Conservation (phyloP, 192 early-diverging fungal genomes). For the Backusella tuberculispora region DNA sequence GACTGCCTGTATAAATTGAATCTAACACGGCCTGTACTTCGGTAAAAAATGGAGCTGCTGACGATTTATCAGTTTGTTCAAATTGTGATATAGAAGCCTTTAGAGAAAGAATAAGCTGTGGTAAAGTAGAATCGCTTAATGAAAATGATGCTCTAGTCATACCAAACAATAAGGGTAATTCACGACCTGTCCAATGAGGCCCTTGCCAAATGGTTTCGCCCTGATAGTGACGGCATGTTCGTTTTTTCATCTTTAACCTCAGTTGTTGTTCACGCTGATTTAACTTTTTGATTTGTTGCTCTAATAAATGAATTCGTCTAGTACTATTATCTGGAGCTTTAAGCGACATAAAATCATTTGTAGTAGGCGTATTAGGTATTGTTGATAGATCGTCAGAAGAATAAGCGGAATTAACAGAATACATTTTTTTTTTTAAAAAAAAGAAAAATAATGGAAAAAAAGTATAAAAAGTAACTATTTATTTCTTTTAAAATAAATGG, state of each 20-base stretch:
- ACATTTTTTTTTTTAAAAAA: neutral
- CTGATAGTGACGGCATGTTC: neutral
- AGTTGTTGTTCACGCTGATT: neutral
- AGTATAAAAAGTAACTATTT: neutral
- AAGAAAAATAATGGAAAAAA: neutral
- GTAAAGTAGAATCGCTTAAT: neutral
- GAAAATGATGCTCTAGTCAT: neutral
- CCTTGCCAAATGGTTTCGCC: slow-evolving; percentile 5
- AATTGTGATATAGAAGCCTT: neutral
- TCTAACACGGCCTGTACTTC: slow-evolving; percentile 4
- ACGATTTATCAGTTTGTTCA: neutral
- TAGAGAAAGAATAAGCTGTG: neutral
- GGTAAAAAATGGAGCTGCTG: neutral
- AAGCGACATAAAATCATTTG: neutral
- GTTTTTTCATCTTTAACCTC: neutral
- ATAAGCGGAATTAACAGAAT: neutral
- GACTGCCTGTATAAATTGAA: neutral
- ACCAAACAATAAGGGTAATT: neutral
- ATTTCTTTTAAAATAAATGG: neutral
- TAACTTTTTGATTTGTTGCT: neutral
- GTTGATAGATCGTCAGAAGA: slow-evolving; percentile 6
- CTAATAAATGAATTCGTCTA: neutral
- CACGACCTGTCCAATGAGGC: neutral
- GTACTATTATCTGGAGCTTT: neutral
- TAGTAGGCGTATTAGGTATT: neutral